These are phyloP conservation scores for Colletotrichum destructivum DNA, from an alignment of 2,329 filamentous ascomycete genomes.

Conservation along the genomic window DNA sequence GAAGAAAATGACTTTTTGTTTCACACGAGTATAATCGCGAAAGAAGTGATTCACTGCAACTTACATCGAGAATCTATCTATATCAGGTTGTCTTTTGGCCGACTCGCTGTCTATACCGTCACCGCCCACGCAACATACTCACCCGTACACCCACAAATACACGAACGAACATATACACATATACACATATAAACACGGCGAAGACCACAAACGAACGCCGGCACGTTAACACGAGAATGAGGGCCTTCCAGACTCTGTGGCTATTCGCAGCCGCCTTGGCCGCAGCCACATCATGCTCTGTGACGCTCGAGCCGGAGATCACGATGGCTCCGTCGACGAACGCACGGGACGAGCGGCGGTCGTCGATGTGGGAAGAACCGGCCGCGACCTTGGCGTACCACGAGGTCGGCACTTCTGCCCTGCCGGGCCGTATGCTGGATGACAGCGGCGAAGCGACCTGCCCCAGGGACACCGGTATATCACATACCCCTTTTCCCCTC, in stretches of 20 bases:
- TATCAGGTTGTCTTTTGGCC: background rate
- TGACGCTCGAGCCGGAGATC: background rate
- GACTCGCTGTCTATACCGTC: background rate
- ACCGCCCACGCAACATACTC: too few relatives aligned
- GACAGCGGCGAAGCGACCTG: constrained; percentile 8
- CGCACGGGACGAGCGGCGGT: background rate
- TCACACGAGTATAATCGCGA: background rate
- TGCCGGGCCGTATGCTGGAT: background rate
- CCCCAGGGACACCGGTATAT: constrained; percentile 14
- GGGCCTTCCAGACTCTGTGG: background rate
- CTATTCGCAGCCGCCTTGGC: background rate
- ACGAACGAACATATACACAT: too few relatives aligned
- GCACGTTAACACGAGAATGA: background rate
- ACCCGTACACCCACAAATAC: too few relatives aligned
- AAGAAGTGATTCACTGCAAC: constrained; percentile 8
- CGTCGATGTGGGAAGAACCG: background rate
- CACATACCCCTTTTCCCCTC: background rate
- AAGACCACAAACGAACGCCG: background rate
- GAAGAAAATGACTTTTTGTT: constrained; percentile 14
- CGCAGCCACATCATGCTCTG: background rate
- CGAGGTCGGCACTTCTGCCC: background rate
- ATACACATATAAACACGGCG: too few relatives aligned
- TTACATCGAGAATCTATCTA: background rate
- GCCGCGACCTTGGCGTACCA: background rate
- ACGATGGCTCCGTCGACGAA: too few relatives aligned